These are phyloP conservation scores for Colletotrichum sp. DNA, from an alignment of 2,329 filamentous ascomycete species.

Conservation along the genomic window DNA sequence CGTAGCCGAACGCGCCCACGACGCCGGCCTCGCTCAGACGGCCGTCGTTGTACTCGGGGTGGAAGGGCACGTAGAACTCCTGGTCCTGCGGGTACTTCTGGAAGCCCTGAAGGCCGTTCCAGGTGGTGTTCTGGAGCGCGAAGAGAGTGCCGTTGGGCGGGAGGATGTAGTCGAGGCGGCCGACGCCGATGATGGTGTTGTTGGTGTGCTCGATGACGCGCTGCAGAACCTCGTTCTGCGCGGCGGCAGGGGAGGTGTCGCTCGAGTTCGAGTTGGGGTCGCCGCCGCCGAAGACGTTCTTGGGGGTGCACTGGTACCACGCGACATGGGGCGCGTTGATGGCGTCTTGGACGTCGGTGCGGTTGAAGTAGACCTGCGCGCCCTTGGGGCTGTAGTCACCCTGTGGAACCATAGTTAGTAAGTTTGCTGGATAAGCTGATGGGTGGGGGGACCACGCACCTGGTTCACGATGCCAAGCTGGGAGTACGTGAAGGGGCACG, in stretches of 20 bases:
- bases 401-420: accelerated
- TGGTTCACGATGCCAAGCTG: conserved; percentile 72
- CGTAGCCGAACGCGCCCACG: conserved; percentile 16
- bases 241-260: conserved; percentile 14
- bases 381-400: conserved; percentile 68
- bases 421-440: accelerated
- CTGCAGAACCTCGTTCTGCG: conserved; percentile 18
- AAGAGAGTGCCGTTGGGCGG: conserved; percentile 67
- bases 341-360: conserved; percentile 70
- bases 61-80: conserved; percentile 14
- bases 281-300: conserved; percentile 29
- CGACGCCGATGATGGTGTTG: conserved; percentile 34
- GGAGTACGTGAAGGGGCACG: conserved; percentile 74
- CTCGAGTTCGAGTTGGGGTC: background rate
- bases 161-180: conserved; percentile 57
- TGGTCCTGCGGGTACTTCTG: conserved; percentile 44
- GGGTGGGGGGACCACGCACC: accelerated
- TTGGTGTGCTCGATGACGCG: conserved; percentile 35
- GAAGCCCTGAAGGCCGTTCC: conserved; percentile 70
- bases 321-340: conserved; percentile 63
- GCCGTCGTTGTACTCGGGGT: conserved; percentile 33
- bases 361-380: conserved; percentile 71
- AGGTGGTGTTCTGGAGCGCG: conserved; percentile 76
- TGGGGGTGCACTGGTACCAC: conserved; percentile 29
- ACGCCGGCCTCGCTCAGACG: conserved; percentile 1